Evolutionary conservation across 768 basidiomycete species (phyloP).

Genomic region (Mycena venus): DNA sequence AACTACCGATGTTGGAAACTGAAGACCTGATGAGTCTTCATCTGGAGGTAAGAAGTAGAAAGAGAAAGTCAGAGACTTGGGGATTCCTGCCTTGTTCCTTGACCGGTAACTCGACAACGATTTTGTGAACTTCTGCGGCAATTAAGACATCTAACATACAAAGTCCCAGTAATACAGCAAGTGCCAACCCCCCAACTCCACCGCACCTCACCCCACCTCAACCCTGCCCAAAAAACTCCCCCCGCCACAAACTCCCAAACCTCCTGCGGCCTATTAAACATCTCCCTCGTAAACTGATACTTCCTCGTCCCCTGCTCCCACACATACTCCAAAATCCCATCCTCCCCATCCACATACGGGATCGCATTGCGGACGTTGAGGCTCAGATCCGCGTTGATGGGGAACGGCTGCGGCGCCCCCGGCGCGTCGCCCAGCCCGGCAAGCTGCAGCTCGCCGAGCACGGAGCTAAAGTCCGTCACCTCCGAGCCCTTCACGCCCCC

Average conservation of each 20-base stretch:
- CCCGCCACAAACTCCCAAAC: conserved; percentile 34
- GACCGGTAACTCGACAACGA: too few relatives aligned
- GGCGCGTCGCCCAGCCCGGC: conserved; percentile 24
- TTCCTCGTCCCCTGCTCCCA: conserved; percentile 26
- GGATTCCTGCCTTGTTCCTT: too few relatives aligned
- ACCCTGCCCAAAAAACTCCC: conserved; percentile 25
- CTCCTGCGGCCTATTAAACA: conserved; percentile 24
- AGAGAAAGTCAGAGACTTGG: too few relatives aligned
- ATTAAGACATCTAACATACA: background rate
- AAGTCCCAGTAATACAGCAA: background rate
- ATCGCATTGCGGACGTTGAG: conserved; percentile 34
- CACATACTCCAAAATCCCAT: conserved; percentile 26
- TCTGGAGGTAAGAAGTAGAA: too few relatives aligned
- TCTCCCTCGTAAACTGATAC: conserved; percentile 30
- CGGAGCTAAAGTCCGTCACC: conserved; percentile 18
- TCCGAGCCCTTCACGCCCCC: conserved; percentile 34
- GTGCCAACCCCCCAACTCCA: too few relatives aligned
- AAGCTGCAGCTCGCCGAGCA: conserved; percentile 20
- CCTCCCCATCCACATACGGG: conserved; percentile 20
- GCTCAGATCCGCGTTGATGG: conserved; percentile 18
- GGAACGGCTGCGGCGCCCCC: conserved; percentile 30
- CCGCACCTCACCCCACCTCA: too few relatives aligned
- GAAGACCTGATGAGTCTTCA: too few relatives aligned
- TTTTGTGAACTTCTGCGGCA: too few relatives aligned
- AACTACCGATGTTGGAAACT: too few relatives aligned